Evolutionary conservation across 805 yeast species (phyloP).

Genomic region (Ogataea wickerhamii): DNA sequence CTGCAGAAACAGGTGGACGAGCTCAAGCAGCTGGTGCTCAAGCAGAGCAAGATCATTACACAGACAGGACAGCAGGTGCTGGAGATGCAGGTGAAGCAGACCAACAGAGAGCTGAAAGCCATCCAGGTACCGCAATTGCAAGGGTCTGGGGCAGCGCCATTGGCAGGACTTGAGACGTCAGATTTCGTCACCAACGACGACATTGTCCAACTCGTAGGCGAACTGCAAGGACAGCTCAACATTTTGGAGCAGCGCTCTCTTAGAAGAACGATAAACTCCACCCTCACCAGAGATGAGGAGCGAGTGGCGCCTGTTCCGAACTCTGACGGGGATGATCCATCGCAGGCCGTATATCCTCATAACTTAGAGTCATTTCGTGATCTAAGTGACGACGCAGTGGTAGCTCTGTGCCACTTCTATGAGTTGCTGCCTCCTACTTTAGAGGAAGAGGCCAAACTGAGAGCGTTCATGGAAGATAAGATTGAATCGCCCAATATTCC

Average conservation of each 20-base stretch:
- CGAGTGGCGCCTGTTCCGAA: slow-evolving; percentile 67
- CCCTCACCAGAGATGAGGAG: slow-evolving; percentile 39
- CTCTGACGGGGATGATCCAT: slow-evolving; percentile 72
- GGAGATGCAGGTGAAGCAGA: slow-evolving; percentile 62
- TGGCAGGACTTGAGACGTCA: slow-evolving; percentile 36
- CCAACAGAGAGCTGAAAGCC: slow-evolving; percentile 27
- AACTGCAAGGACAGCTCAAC: slow-evolving; percentile 83
- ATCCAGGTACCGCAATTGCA: slow-evolving; percentile 24
- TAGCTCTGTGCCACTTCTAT: slow-evolving; percentile 64
- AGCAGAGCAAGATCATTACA: slow-evolving; percentile 62
- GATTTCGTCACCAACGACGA: slow-evolving; percentile 81
- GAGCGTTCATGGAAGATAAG: slow-evolving; percentile 51
- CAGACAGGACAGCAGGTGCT: slow-evolving; percentile 79
- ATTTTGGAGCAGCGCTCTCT: slow-evolving; percentile 72
- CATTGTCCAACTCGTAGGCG: slow-evolving; percentile 80
- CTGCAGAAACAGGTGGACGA: slow-evolving; percentile 47
- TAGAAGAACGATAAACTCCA: slow-evolving; percentile 64
- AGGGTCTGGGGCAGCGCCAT: neutral
- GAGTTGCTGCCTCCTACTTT: slow-evolving; percentile 68
- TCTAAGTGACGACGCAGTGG: slow-evolving; percentile 43
- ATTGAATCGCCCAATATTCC: slow-evolving; percentile 37
- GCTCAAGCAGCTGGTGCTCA: slow-evolving; percentile 52
- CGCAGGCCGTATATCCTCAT: slow-evolving; percentile 50
- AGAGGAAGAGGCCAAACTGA: slow-evolving; percentile 49
- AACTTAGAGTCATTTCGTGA: slow-evolving; percentile 51